Conservation (phyloP, 1,284 basidiomycete genomes). For the Clitocybe nebularis region DNA sequence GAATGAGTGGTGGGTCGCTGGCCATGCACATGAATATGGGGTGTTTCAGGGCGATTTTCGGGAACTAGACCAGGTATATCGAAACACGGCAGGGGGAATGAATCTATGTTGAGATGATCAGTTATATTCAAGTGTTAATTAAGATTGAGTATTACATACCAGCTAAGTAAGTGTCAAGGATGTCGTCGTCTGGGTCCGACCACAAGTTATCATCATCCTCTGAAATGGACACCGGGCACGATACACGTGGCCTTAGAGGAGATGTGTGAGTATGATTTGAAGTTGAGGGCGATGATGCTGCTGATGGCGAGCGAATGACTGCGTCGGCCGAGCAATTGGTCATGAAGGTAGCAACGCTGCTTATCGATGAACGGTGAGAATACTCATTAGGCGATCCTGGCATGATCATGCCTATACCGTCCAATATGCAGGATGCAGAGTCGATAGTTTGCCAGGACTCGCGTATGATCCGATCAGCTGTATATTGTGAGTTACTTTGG, state of each 20-base stretch:
- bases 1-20: conserved; percentile 18
- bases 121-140: neutral
- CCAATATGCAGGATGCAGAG: conserved; percentile 32
- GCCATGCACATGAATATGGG: conserved; percentile 15
- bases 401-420: conserved; percentile 40
- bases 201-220: conserved; percentile 36
- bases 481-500: no score
- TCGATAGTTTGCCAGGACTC: conserved; percentile 43
- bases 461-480: conserved; percentile 25
- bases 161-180: conserved; percentile 44
- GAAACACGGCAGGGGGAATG: conserved; percentile 33
- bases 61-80: conserved; percentile 20
- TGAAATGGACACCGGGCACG: conserved; percentile 33
- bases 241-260: conserved; percentile 23
- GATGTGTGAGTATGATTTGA: no score
- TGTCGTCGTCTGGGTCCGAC: conserved; percentile 38
- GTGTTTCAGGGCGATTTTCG: conserved; percentile 27
- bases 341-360: conserved; percentile 57
- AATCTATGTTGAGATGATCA: conserved; percentile 25
- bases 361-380: conserved; percentile 43
- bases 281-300: conserved; percentile 1
- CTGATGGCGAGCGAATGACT: conserved; percentile 36
- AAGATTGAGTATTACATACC: conserved; percentile 27
- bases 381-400: conserved; percentile 30
- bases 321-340: conserved; percentile 55